phyloP scores from a whole-genome alignment of 1,284 basidiomycete species.

The Boletus semigastroideus region DNA sequence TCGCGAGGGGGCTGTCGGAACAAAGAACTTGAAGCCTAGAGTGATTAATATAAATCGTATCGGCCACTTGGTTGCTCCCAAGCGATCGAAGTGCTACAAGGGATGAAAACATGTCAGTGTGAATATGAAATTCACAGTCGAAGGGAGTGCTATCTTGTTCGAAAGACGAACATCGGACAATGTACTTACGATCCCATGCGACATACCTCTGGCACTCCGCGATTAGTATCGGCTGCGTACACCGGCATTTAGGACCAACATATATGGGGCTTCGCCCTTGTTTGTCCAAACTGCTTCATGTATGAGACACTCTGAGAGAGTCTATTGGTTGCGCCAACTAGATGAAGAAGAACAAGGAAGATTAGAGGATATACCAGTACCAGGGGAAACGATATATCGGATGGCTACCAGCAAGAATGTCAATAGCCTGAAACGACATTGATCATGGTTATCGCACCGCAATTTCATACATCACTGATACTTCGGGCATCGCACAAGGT shows the following conservation, averaged over 20 bases:
- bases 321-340: not conserved
- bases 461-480: no score
- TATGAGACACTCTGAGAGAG: not conserved
- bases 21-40: not conserved
- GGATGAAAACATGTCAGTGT: constrained; percentile 7
- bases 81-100: constrained; percentile 7
- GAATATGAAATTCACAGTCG: constrained; percentile 9
- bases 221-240: not conserved
- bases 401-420: no score
- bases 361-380: no score
- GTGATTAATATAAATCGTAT: constrained; percentile 23
- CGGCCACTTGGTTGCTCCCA: constrained; percentile 2
- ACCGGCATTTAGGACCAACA: no score
- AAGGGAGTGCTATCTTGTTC: not conserved
- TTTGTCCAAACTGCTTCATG: constrained; percentile 1
- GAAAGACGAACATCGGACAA: constrained; percentile 1
- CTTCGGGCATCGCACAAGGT: no score
- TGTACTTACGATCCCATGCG: not conserved
- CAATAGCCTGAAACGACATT: no score
- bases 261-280: not conserved
- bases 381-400: no score
- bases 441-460: no score
- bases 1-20: constrained; percentile 12
- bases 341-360: not conserved
- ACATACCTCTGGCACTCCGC: constrained; percentile 2